phyloP scores from a whole-genome alignment of 2,329 filamentous ascomycete genomes.

The Diaporthe sp. region DNA sequence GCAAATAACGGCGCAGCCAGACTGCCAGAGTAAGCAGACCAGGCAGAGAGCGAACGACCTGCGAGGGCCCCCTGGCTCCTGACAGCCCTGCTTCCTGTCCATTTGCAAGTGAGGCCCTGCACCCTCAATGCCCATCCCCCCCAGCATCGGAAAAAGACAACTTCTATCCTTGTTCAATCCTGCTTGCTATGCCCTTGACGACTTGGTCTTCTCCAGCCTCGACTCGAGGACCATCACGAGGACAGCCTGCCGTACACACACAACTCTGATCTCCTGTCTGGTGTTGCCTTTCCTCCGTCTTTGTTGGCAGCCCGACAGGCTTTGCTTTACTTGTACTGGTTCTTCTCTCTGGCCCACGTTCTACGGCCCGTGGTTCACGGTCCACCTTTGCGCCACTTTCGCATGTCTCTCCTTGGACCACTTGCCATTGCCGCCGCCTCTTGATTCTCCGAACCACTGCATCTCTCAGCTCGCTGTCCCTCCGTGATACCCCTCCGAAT shows the following conservation, averaged over 20 bases:
- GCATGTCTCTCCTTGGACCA: conserved; percentile 4
- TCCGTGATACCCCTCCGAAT: conserved; percentile 10
- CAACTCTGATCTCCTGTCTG: conserved; percentile 15
- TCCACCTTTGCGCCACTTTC: conserved; percentile 24
- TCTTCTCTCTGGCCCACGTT: too few relatives aligned
- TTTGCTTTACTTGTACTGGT: neutral
- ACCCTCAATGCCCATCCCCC: neutral
- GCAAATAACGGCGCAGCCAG: neutral
- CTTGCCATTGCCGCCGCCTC: conserved; percentile 4
- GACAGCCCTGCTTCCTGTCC: conserved; percentile 11
- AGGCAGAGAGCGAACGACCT: neutral
- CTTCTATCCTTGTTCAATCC: conserved; percentile 24
- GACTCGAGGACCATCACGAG: conserved; percentile 13
- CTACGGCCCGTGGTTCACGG: neutral
- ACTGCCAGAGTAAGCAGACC: too few relatives aligned
- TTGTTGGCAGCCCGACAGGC: conserved; percentile 1
- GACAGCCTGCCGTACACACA: conserved; percentile 5
- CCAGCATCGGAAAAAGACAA: conserved; percentile 15
- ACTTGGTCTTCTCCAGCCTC: conserved; percentile 4
- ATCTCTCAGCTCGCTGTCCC: neutral
- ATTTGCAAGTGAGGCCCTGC: neutral
- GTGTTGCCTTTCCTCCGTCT: neutral
- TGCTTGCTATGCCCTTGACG: conserved; percentile 3
- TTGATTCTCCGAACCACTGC: conserved; percentile 2
- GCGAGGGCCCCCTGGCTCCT: conserved; percentile 1